These are phyloP conservation scores for Arabidopsis hybrid DNA, from an alignment of 441 rosid genomes.

Conservation along the genomic window DNA sequence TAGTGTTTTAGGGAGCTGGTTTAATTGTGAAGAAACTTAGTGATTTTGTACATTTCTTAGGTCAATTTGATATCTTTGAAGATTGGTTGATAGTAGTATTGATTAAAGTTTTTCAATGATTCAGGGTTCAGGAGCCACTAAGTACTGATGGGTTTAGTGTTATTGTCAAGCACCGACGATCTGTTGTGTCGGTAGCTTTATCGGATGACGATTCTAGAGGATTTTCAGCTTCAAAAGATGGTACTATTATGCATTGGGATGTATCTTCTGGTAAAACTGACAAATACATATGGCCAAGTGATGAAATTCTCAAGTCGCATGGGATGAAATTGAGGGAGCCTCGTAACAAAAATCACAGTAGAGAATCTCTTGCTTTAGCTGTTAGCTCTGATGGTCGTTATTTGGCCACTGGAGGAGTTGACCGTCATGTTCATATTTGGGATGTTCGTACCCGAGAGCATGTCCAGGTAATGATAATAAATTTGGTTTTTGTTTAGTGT, in stretches of 20 bases:
- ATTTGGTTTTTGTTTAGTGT: background rate
- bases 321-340: slow-evolving; percentile 82
- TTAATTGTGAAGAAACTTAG: background rate
- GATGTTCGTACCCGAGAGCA: slow-evolving; percentile 88
- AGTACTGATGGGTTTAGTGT: slow-evolving; percentile 55
- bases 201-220: slow-evolving; percentile 87
- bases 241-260: slow-evolving; percentile 86
- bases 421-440: slow-evolving; percentile 97
- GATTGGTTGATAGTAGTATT: slow-evolving; percentile 32
- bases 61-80: background rate
- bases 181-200: slow-evolving; percentile 85
- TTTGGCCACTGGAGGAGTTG: slow-evolving; percentile 94
- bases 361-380: slow-evolving; percentile 80
- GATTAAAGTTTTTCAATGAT: slow-evolving; percentile 11
- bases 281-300: slow-evolving; percentile 83
- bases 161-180: slow-evolving; percentile 74
- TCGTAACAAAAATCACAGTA: slow-evolving; percentile 72
- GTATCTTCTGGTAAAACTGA: slow-evolving; percentile 72
- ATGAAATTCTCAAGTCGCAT: slow-evolving; percentile 69
- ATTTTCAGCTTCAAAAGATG: slow-evolving; percentile 95
- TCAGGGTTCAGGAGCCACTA: slow-evolving; percentile 79
- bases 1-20: background rate
- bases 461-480: slow-evolving; percentile 64
- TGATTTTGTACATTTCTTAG: background rate
- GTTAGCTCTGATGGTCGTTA: slow-evolving; percentile 92